These are phyloP conservation scores for Scedosporium boydii DNA, from an alignment of 2,329 filamentous ascomycete genomes.

Conservation along the genomic window DNA sequence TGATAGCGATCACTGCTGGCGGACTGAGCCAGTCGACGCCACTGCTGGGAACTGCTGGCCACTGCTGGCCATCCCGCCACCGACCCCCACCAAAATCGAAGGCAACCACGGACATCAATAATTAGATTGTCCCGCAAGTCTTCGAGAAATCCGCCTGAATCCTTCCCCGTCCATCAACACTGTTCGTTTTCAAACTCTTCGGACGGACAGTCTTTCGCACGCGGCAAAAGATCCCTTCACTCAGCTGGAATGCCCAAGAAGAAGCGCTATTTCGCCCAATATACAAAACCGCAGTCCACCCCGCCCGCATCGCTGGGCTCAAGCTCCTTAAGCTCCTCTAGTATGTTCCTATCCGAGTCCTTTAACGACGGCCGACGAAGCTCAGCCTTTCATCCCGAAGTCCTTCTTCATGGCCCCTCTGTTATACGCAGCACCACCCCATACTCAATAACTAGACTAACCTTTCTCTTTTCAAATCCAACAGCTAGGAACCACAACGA, in stretches of 20 bases:
- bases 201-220: no score
- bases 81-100: no score
- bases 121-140: no score
- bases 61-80: no score
- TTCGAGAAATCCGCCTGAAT: no score
- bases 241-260: slow-evolving; percentile 49
- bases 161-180: no score
- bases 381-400: not conserved
- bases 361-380: not conserved
- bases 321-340: slow-evolving; percentile 2
- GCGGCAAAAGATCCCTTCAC: not conserved
- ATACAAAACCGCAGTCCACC: slow-evolving; percentile 49
- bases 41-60: no score
- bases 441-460: slow-evolving; percentile 5
- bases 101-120: no score
- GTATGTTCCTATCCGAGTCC: slow-evolving; percentile 6
- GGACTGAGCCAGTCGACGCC: no score
- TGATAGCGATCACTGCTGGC: no score
- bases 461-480: not conserved
- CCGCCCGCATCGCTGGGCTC: slow-evolving; percentile 20
- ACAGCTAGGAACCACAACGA: not conserved
- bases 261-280: slow-evolving; percentile 39
- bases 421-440: not conserved
- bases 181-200: no score
- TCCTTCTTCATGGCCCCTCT: not conserved